Conservation (phyloP, 169 alveolate genomes). For the Cryptosporidium meleagridis region DNA sequence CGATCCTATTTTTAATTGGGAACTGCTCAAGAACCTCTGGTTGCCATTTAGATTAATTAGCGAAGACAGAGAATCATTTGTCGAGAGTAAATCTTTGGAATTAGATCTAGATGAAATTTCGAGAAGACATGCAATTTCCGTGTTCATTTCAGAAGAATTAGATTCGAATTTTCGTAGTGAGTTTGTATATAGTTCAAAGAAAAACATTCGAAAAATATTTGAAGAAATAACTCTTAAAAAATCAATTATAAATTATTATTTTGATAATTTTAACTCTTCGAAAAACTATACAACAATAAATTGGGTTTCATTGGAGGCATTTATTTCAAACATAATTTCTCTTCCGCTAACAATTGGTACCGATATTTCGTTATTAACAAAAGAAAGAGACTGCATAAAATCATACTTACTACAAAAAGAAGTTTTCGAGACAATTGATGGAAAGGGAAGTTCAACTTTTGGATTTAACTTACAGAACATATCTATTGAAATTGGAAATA, state of each 20-base stretch:
- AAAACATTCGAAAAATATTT: not conserved
- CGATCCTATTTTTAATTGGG: slow-evolving; percentile 53
- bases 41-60: slow-evolving; percentile 28
- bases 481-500: slow-evolving; percentile 43
- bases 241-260: not conserved
- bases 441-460: not conserved
- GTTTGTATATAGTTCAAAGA: not conserved
- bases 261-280: not conserved
- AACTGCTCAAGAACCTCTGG: slow-evolving; percentile 37
- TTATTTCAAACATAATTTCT: slow-evolving; percentile 12
- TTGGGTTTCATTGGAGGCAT: slow-evolving; percentile 16
- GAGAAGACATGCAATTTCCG: slow-evolving; percentile 28
- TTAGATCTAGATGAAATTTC: slow-evolving; percentile 28
- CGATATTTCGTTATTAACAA: slow-evolving; percentile 5
- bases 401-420: slow-evolving; percentile 26
- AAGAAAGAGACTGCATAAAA: slow-evolving; percentile 60
- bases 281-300: not conserved
- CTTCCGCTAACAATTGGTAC: slow-evolving; percentile 24
- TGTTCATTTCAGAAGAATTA: not conserved
- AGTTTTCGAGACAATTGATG: not conserved
- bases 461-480: slow-evolving; percentile 20
- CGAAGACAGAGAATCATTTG: not conserved
- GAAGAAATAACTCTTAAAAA: not conserved
- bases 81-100: not conserved
- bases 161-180: not conserved